phyloP scores from a whole-genome alignment of 2,329 filamentous ascomycete species.

The Chaetomiaceae sp. region DNA sequence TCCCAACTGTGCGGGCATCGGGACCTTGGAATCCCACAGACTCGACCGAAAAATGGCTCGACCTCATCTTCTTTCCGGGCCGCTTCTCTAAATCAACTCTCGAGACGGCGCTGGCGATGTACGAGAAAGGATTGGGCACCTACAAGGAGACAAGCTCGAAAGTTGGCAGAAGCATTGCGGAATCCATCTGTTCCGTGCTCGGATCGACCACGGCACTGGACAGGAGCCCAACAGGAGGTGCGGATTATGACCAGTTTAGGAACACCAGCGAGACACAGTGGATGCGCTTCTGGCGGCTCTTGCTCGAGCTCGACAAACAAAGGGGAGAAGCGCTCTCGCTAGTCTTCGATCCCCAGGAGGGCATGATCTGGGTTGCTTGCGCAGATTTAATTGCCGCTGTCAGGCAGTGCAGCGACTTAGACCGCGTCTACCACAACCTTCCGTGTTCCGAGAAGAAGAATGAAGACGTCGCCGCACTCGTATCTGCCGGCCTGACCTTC shows the following conservation, averaged over 20 bases:
- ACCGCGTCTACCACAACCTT: slow-evolving; percentile 69
- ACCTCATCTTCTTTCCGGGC: slow-evolving; percentile 76
- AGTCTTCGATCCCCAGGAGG: slow-evolving; percentile 64
- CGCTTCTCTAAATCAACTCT: slow-evolving; percentile 75
- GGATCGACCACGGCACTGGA: slow-evolving; percentile 64
- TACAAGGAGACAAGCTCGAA: slow-evolving; percentile 39
- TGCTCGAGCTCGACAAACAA: slow-evolving; percentile 81
- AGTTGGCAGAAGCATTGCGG: slow-evolving; percentile 58
- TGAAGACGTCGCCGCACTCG: slow-evolving; percentile 55
- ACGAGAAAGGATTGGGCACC: slow-evolving; percentile 59
- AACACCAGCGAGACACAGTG: slow-evolving; percentile 75
- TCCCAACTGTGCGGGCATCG: slow-evolving; percentile 53
- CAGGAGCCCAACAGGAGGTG: slow-evolving; percentile 56
- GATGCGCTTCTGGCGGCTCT: slow-evolving; percentile 81
- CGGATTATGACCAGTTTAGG: slow-evolving; percentile 73
- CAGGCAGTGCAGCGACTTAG: slow-evolving; percentile 72
- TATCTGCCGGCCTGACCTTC: slow-evolving; percentile 67
- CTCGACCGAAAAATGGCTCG: slow-evolving; percentile 78
- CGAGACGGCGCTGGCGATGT: slow-evolving; percentile 78
- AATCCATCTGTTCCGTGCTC: slow-evolving; percentile 70
- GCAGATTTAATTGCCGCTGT: slow-evolving; percentile 77
- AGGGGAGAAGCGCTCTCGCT: slow-evolving; percentile 78
- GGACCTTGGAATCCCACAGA: slow-evolving; percentile 62
- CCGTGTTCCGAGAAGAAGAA: slow-evolving; percentile 48
- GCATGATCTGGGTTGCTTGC: slow-evolving; percentile 78